Percentiles rank a stretch among this genome's conserved stretches.
phyloP scores from a whole-genome alignment of 1,139 yeast species.

The Pichia cactophila region DNA sequence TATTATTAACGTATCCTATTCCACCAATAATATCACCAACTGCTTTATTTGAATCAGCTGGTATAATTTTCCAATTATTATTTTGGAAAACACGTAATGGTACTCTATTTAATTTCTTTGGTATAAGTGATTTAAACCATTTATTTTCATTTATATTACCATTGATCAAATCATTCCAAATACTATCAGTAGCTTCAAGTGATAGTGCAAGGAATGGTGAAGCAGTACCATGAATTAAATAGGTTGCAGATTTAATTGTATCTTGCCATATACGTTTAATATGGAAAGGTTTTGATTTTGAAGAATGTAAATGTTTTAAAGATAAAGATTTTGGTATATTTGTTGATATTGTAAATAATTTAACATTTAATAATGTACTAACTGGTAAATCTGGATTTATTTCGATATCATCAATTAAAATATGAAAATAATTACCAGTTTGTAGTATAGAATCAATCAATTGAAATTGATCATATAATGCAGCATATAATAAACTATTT shows the following conservation, averaged over 20 bases:
- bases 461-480: not conserved
- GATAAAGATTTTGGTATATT: not conserved
- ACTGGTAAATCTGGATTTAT: not conserved
- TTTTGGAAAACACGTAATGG: slow-evolving; percentile 7
- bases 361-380: not conserved
- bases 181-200: not conserved
- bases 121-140: not conserved
- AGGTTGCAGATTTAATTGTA: not conserved
- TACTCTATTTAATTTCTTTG: slow-evolving; percentile 33
- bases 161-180: slow-evolving; percentile 1
- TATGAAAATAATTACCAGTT: not conserved
- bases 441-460: not conserved
- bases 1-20: slow-evolving; percentile 44
- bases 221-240: not conserved
- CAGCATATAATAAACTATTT: not conserved
- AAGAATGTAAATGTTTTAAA: not conserved
- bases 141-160: slow-evolving; percentile 9
- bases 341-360: not conserved
- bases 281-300: not conserved
- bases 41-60: not conserved
- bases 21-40: not conserved
- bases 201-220: slow-evolving; percentile 14
- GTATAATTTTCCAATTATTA: not conserved
- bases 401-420: not conserved
- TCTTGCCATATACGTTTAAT: not conserved